Evolutionary conservation across 805 yeast genomes (phyloP).

Genomic region (Kuraishia hungarica): DNA sequence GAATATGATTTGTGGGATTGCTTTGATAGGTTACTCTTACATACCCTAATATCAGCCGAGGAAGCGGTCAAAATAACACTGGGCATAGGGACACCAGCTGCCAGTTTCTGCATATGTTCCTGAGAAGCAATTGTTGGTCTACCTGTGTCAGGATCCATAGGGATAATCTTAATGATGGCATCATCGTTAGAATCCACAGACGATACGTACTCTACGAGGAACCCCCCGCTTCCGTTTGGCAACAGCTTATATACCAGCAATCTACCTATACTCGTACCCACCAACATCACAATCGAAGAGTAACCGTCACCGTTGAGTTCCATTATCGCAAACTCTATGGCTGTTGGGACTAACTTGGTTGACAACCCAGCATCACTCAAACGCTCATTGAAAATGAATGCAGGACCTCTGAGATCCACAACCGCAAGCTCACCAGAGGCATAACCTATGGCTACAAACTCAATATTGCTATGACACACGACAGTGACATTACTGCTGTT

Average conservation of each 20-base stretch:
- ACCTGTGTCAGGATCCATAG: slow-evolving; percentile 54
- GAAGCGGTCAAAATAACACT: slow-evolving; percentile 56
- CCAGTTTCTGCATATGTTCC: slow-evolving; percentile 45
- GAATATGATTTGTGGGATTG: slow-evolving; percentile 56
- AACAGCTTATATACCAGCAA: slow-evolving; percentile 53
- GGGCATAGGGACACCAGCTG: slow-evolving; percentile 51
- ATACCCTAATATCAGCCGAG: slow-evolving; percentile 49
- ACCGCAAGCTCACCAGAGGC: slow-evolving; percentile 66
- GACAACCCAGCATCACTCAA: slow-evolving; percentile 17
- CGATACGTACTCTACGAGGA: slow-evolving; percentile 43
- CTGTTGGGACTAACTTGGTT: slow-evolving; percentile 33
- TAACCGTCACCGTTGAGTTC: slow-evolving; percentile 57
- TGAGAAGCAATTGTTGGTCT: slow-evolving; percentile 56
- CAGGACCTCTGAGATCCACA: slow-evolving; percentile 67
- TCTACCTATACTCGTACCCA: slow-evolving; percentile 76
- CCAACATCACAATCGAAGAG: slow-evolving; percentile 63
- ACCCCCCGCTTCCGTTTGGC: slow-evolving; percentile 56
- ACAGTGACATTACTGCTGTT: slow-evolving; percentile 46
- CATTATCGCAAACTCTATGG: slow-evolving; percentile 68
- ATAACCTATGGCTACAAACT: slow-evolving; percentile 79
- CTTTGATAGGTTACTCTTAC: slow-evolving; percentile 53
- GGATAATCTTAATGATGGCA: slow-evolving; percentile 45
- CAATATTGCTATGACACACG: slow-evolving; percentile 61
- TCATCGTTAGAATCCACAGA: slow-evolving; percentile 39
- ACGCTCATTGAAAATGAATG: slow-evolving; percentile 32